phyloP scores from a whole-genome alignment of 1,284 basidiomycete species.

The Fistulinella cinereoalba region DNA sequence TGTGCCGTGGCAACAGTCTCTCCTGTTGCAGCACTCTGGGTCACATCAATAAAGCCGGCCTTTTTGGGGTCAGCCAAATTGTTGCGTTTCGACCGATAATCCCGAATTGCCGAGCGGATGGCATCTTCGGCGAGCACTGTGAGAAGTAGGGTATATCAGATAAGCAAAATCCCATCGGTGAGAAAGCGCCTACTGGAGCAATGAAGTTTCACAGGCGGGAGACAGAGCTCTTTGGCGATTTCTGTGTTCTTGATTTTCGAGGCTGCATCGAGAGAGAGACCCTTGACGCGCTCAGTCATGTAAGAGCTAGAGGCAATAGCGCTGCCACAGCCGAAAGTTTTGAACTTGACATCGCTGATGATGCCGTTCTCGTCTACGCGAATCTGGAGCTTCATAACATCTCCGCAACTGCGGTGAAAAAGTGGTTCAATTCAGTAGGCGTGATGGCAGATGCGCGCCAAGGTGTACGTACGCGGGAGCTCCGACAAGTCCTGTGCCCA shows the following conservation, averaged over 20 bases:
- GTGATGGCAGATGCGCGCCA: constrained; percentile 2
- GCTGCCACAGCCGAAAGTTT: constrained; percentile 96
- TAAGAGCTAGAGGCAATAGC: constrained; percentile 97
- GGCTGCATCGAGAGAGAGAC: constrained; percentile 90
- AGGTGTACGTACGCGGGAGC: constrained; percentile 85
- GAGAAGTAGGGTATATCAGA: constrained; percentile 22
- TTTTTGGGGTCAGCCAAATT: constrained; percentile 51
- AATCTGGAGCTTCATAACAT: constrained; percentile 99
- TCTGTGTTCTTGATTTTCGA: constrained; percentile 98
- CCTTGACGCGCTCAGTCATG: constrained; percentile 98
- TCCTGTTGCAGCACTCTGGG: constrained; percentile 64
- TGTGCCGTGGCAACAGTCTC: constrained; percentile 66
- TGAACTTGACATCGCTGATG: constrained; percentile 99
- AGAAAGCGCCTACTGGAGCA: constrained; percentile 66
- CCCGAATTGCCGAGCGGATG: constrained; percentile 91
- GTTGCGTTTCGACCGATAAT: constrained; percentile 81
- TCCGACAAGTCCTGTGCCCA: constrained; percentile 97
- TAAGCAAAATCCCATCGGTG: constrained; percentile 9
- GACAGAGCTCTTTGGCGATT: constrained; percentile 93
- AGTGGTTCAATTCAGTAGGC: constrained; percentile 11
- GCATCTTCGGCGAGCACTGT: constrained; percentile 97
- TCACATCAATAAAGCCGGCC: constrained; percentile 72
- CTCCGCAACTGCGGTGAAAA: constrained; percentile 59
- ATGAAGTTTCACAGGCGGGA: constrained; percentile 96
- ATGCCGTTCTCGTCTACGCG: constrained; percentile 92